Conservation (phyloP, 2,329 filamentous ascomycete genomes). For the Gnomoniopsis smithogilvyi region DNA sequence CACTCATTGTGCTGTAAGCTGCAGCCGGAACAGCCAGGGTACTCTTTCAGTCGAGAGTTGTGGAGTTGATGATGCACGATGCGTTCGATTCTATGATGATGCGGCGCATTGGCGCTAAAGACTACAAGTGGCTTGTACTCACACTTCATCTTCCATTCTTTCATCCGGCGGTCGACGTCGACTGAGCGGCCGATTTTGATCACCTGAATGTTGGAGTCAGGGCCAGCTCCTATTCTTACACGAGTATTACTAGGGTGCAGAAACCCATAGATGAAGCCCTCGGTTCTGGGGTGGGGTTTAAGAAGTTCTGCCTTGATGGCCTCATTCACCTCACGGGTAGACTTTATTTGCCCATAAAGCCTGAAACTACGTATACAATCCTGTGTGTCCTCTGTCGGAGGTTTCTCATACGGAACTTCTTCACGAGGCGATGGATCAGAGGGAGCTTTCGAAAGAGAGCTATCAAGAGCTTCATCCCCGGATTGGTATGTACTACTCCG, state of each 20-base stretch:
- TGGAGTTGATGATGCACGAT: constrained; percentile 28
- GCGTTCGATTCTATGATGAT: constrained; percentile 26
- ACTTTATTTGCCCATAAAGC: neutral
- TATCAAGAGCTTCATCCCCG: neutral
- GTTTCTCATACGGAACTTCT: neutral
- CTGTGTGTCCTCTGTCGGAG: neutral
- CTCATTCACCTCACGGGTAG: constrained; percentile 8
- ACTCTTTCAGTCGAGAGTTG: constrained; percentile 25
- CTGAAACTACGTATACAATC: neutral
- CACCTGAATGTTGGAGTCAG: constrained; percentile 25
- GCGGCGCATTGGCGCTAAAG: constrained; percentile 15
- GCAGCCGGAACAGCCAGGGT: constrained; percentile 23
- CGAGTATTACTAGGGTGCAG: constrained; percentile 21
- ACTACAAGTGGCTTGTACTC: constrained; percentile 23
- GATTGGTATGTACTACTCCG: no score
- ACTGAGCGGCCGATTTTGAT: constrained; percentile 30
- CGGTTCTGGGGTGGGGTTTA: neutral
- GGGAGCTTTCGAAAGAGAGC: neutral
- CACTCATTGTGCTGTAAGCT: constrained; percentile 25
- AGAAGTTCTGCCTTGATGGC: constrained; percentile 13
- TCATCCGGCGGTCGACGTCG: constrained; percentile 23
- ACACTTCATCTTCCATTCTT: constrained; percentile 22
- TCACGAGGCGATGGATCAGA: neutral
- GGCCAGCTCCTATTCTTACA: neutral
- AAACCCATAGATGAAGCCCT: constrained; percentile 26